These are phyloP conservation scores for Pichia nakasei DNA, from an alignment of 805 yeast genomes.

Conservation along the genomic window DNA sequence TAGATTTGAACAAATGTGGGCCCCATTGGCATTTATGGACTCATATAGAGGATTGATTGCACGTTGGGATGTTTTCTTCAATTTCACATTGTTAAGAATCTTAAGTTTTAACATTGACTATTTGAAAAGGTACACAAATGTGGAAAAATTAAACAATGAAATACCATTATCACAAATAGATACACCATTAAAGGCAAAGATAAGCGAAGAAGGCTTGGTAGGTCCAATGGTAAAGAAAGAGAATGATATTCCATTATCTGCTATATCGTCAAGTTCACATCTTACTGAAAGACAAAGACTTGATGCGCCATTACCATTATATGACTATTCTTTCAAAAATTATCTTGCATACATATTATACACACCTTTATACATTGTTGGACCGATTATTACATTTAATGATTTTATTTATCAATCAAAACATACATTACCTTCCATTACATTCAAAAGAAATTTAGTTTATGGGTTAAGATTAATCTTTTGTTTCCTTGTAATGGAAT, in stretches of 20 bases:
- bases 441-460: constrained; percentile 38
- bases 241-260: background rate
- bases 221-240: background rate
- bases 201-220: constrained; percentile 8
- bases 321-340: constrained; percentile 54
- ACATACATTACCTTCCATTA: constrained; percentile 52
- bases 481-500: constrained; percentile 83
- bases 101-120: constrained; percentile 79
- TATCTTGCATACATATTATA: constrained; percentile 72
- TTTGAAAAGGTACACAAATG: constrained; percentile 31
- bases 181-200: constrained; percentile 11
- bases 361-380: constrained; percentile 88
- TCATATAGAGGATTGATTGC: constrained; percentile 66
- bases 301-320: constrained; percentile 49
- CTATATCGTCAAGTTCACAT: constrained; percentile 3
- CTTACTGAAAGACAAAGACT: constrained; percentile 58
- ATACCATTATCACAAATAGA: constrained; percentile 1
- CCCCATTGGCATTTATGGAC: constrained; percentile 46
- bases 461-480: constrained; percentile 64
- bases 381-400: constrained; percentile 89
- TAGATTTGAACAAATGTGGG: constrained; percentile 36
- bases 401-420: constrained; percentile 74
- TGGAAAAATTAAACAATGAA: constrained; percentile 6
- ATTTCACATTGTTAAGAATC: constrained; percentile 79
- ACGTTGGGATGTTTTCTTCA: constrained; percentile 95